These are phyloP conservation scores for Aureobasidium sp. DNA, from an alignment of 2,329 filamentous ascomycete species.

Conservation along the genomic window DNA sequence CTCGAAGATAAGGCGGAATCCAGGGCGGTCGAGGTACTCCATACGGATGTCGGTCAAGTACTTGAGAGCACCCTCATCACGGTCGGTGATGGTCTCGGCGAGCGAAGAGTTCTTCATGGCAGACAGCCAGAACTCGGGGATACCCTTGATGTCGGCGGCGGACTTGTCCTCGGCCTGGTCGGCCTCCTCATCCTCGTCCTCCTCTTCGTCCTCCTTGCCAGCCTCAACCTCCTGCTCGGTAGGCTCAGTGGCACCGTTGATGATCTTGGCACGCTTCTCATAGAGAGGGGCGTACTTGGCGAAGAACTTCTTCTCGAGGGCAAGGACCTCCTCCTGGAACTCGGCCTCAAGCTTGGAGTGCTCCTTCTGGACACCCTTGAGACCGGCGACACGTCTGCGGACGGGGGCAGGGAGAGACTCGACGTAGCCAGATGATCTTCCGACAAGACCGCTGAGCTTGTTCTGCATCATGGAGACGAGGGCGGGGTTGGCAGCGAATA, in stretches of 20 bases:
- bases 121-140: slow-evolving; percentile 98
- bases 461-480: slow-evolving; percentile 97
- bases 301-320: slow-evolving; percentile 99
- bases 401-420: slow-evolving; percentile 87
- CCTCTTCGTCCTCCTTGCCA: slow-evolving; percentile 71
- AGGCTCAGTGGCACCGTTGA: slow-evolving; percentile 82
- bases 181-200: slow-evolving; percentile 52
- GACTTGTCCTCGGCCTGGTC: slow-evolving; percentile 43
- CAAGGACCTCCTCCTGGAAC: slow-evolving; percentile 96
- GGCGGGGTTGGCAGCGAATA: slow-evolving; percentile 92
- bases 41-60: slow-evolving; percentile 88
- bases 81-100: slow-evolving; percentile 97
- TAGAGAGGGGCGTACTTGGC: slow-evolving; percentile 97
- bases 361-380: slow-evolving; percentile 98
- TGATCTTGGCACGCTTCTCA: slow-evolving; percentile 84
- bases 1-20: slow-evolving; percentile 97
- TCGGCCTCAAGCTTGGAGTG: slow-evolving; percentile 97
- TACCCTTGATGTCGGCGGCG: slow-evolving; percentile 59
- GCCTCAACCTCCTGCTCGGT: slow-evolving; percentile 79
- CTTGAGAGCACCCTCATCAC: slow-evolving; percentile 90
- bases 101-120: slow-evolving; percentile 99
- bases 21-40: slow-evolving; percentile 97
- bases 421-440: slow-evolving; percentile 93
- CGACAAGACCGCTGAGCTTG: slow-evolving; percentile 86
- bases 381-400: slow-evolving; percentile 84